Evolutionary conservation across 1,284 basidiomycete genomes (phyloP).

Genomic region (Termitomyces sp.): DNA sequence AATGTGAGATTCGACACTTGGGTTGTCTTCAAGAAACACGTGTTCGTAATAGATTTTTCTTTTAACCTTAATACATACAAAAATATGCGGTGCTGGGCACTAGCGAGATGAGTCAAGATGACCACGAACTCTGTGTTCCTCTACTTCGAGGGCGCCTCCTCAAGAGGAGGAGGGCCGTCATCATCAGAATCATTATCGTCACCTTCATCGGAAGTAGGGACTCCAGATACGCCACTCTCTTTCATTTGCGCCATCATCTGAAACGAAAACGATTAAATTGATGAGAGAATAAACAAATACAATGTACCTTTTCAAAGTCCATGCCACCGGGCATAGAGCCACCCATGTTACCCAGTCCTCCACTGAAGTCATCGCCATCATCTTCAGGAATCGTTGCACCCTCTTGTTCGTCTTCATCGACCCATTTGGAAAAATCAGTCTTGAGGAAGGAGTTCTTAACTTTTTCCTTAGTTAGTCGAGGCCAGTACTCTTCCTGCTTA

Average conservation of each 20-base stretch:
- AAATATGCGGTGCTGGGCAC: neutral
- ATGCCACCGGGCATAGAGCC: conserved; percentile 38
- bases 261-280: neutral
- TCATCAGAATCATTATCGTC: conserved; percentile 46
- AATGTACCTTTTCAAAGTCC: conserved; percentile 56
- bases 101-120: neutral
- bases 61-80: neutral
- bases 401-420: conserved; percentile 94
- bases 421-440: conserved; percentile 92
- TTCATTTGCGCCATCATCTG: conserved; percentile 70
- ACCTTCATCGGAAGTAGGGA: conserved; percentile 27
- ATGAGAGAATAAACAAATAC: neutral
- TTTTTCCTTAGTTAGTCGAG: conserved; percentile 85
- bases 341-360: conserved; percentile 37
- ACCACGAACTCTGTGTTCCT: neutral
- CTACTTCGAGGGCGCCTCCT: conserved; percentile 40
- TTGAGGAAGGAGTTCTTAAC: conserved; percentile 75
- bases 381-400: conserved; percentile 39
- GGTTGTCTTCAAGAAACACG: neutral
- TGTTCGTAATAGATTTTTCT: neutral
- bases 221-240: conserved; percentile 29
- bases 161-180: conserved; percentile 73
- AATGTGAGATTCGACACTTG: neutral
- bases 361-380: conserved; percentile 42
- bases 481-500: conserved; percentile 77